Conservation (phyloP, 2,329 filamentous ascomycete species). For the Verticillium dahliae region DNA sequence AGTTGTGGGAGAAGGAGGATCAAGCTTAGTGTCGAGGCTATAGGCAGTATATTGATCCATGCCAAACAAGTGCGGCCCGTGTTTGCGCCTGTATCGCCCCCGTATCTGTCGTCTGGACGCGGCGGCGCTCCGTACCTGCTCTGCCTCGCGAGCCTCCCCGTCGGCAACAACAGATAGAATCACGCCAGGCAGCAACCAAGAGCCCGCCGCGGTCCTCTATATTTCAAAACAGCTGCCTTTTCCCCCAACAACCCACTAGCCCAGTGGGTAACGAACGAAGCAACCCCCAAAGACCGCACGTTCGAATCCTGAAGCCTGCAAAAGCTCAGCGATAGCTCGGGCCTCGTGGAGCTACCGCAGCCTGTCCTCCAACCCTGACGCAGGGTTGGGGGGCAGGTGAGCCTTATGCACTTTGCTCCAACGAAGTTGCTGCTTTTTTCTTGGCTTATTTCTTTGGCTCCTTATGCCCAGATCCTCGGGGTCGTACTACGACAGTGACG, state of each 20-base stretch:
- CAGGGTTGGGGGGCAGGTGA: neutral
- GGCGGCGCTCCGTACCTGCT: too few species aligned
- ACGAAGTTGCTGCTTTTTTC: too few species aligned
- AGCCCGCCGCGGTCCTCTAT: neutral
- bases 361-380: neutral
- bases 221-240: neutral
- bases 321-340: neutral
- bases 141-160: neutral
- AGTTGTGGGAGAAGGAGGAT: constrained; percentile 59
- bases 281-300: neutral
- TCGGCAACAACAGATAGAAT: neutral
- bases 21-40: neutral
- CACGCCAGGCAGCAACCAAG: neutral
- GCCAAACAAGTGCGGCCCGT: too few species aligned
- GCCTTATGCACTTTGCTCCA: neutral
- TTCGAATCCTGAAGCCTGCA: neutral
- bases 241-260: neutral
- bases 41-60: neutral
- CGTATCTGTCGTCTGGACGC: too few species aligned
- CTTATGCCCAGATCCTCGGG: too few species aligned
- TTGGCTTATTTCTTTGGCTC: too few species aligned
- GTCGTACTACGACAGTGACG: too few species aligned
- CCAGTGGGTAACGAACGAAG: neutral
- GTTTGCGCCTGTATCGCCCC: too few species aligned
- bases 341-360: neutral